Evolutionary conservation across 345 rosid species (phyloP).

Genomic region (Eutrema yunnanense): DNA sequence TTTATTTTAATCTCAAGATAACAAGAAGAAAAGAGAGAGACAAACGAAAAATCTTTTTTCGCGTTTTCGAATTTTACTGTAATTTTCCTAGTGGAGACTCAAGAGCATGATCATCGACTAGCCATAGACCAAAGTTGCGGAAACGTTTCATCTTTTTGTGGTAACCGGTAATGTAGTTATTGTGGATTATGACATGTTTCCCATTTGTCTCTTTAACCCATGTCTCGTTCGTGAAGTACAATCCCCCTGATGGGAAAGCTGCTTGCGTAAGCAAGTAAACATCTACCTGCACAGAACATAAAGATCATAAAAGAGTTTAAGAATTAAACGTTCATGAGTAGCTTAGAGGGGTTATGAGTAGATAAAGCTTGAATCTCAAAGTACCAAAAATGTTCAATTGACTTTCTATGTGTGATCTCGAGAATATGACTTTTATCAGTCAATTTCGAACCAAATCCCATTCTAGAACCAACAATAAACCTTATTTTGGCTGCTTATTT

Average conservation of each 20-base stretch:
- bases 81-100: constrained; percentile 31
- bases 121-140: constrained; percentile 71
- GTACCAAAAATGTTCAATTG: neutral
- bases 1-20: neutral
- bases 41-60: neutral
- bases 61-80: constrained; percentile 11
- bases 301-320: neutral
- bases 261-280: constrained; percentile 69
- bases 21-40: neutral
- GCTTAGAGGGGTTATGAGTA: neutral
- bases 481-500: neutral
- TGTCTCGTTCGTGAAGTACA: constrained; percentile 68
- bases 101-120: constrained; percentile 54
- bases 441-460: neutral
- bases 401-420: neutral
- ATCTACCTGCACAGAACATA: constrained; percentile 42
- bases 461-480: neutral
- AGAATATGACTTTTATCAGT: neutral
- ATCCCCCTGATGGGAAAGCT: constrained; percentile 85
- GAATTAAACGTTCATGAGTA: neutral
- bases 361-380: neutral
- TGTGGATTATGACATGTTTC: constrained; percentile 73
- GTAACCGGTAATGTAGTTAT: constrained; percentile 71
- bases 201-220: constrained; percentile 86
- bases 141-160: constrained; percentile 78